A percentile compares a stretch with the other conserved stretches of the same genome.
Evolutionary conservation across 2,329 filamentous ascomycete species (phyloP).

Genomic region (Ophioceras dolichostomum): DNA sequence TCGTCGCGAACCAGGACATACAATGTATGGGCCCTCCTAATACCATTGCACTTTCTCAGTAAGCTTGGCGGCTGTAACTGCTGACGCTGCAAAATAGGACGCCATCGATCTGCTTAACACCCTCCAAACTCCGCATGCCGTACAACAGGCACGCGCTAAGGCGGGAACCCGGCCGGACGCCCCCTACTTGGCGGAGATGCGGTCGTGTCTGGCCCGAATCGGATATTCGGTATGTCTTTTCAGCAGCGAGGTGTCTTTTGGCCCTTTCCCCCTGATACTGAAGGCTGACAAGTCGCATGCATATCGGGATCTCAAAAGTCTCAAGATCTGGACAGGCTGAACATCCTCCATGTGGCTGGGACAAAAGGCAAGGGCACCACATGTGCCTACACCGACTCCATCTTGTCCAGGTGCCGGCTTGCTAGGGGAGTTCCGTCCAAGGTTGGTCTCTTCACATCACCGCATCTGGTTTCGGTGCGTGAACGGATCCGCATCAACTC

Average conservation of each 20-base stretch:
- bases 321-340: slow-evolving; percentile 44
- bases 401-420: slow-evolving; percentile 40
- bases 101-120: slow-evolving; percentile 79
- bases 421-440: slow-evolving; percentile 22
- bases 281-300: neutral
- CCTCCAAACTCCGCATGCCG: slow-evolving; percentile 76
- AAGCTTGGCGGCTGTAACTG: no score
- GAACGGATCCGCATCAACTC: slow-evolving; percentile 55
- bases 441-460: slow-evolving; percentile 56
- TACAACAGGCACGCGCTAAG: slow-evolving; percentile 67
- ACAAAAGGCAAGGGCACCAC: slow-evolving; percentile 71
- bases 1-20: no score
- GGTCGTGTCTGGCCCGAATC: slow-evolving; percentile 61
- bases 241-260: neutral
- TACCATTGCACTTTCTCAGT: no score
- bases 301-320: no score
- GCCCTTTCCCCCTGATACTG: neutral
- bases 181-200: slow-evolving; percentile 62
- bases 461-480: slow-evolving; percentile 54
- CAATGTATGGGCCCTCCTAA: no score
- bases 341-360: slow-evolving; percentile 58
- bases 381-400: slow-evolving; percentile 53
- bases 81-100: no score
- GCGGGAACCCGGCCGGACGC: slow-evolving; percentile 61
- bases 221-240: slow-evolving; percentile 51